Evolutionary conservation across 2,329 filamentous ascomycete species (phyloP), one percentile per base, ranked within the genome.

Genomic region (Colletotrichum cordylinicola): DNA sequence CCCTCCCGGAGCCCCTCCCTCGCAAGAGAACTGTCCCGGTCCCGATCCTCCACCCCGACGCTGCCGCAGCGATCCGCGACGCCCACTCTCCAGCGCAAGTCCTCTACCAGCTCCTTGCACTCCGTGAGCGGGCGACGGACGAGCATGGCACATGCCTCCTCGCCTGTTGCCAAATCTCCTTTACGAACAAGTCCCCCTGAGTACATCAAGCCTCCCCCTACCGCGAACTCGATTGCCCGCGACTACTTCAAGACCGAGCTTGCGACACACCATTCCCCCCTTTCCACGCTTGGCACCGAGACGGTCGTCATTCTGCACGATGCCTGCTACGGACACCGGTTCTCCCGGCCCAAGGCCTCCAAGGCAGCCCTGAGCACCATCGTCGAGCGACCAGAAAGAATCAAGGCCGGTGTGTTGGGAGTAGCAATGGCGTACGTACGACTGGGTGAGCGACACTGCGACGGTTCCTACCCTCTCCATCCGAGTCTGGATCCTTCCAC

Each of bases 241-340:
- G 89, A 91, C 10, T 92, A 94, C 83, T 94, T 98, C 81, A 87
- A 88, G 77, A 91, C 89, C 76, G 95, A 98, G 82, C 84, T 98
- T 37, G 88, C 91, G 18, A 84, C 89, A 8, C 93, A 95, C 80
- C 90, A 93, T 73, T 85, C 86, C 37, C 81, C 81, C 3, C 82
- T 85, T 13, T 82, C 85, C 4, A 83, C 84, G 10, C 81, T 84
- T 31, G 78, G 85, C 39, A 84, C 90, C 13, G 88, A 96, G 76
- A 95, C 95, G 0, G 86, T 98, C 6, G 96, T 98, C 62, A 90
- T 99, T 35, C 87, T 99, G 3, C 96, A 98, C 80, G 97, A 99
- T 86, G 93, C 94, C 69, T 98, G 96, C 85, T 99, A 98, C 83
- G 96, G 96, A 29, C 97, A 99, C 85, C 93, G 96, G 27, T 99